Percentiles rank a stretch among this genome's conserved stretches.
These are phyloP conservation scores for Sarocladium oryzae DNA, from an alignment of 2,329 filamentous ascomycete species.

Conservation along the genomic window DNA sequence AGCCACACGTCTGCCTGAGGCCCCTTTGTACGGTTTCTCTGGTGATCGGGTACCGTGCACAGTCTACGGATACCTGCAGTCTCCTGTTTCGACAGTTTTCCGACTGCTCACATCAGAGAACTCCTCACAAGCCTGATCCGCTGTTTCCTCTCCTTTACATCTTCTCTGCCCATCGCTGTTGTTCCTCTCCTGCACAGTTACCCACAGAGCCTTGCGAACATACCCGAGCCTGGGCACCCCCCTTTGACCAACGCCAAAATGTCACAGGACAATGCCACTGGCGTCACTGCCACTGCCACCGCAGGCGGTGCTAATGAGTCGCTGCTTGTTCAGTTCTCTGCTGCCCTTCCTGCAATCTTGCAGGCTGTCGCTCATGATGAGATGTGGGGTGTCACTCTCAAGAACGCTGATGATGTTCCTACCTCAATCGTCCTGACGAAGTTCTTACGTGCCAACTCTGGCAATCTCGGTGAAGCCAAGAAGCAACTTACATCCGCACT, in stretches of 20 bases:
- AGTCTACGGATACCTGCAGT: slow-evolving; percentile 4
- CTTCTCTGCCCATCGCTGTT: neutral
- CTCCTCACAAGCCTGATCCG: neutral
- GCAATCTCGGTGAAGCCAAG: slow-evolving; percentile 65
- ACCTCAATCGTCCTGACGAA: slow-evolving; percentile 85
- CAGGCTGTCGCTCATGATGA: slow-evolving; percentile 57
- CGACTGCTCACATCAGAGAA: neutral
- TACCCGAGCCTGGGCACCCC: no score
- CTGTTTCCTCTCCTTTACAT: neutral
- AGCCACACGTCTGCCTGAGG: neutral
- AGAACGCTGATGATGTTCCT: slow-evolving; percentile 46
- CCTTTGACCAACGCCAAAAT: neutral
- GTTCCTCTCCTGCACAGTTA: neutral
- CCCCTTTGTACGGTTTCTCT: neutral
- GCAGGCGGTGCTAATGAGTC: slow-evolving; percentile 17
- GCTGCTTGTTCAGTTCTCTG: slow-evolving; percentile 49
- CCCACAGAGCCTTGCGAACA: neutral
- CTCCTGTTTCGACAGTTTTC: slow-evolving; percentile 1
- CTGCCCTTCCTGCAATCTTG: slow-evolving; percentile 51
- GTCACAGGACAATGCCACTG: slow-evolving; percentile 1
- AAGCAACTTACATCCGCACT: slow-evolving; percentile 74
- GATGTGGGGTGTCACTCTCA: slow-evolving; percentile 79
- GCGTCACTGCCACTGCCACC: slow-evolving; percentile 14
- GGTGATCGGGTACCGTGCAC: neutral
- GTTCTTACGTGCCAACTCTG: slow-evolving; percentile 84